Base-by-base conservation (phyloP, 2,329 filamentous ascomycete genomes). In the Chaetomium strumarium region DNA sequence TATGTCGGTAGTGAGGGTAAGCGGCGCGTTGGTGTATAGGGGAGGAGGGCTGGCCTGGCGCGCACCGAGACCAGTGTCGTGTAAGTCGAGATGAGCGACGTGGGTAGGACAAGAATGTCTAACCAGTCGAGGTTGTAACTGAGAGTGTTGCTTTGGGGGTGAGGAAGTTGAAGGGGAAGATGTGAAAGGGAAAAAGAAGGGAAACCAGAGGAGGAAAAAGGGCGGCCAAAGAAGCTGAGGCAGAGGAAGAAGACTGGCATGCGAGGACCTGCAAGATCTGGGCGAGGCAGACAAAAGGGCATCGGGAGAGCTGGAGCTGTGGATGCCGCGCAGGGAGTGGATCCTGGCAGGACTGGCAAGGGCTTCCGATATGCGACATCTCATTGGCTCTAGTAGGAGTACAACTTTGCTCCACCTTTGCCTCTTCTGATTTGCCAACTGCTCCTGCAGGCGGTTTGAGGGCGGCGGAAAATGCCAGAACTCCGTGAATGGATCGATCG, bases 221-320 rank as follows among this genome's bases (percentile, higher is more conserved):
- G 46, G 55, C 55, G 57, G 55, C 47, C 56, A 57, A 55, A 54
- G 51, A 56, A 55, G 58, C 55, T 56, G 58, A 55, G 54, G 56
- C 58, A 57, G 53, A 59, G 55, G 58, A 51, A 51, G 46, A 52
- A 49, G 51, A 52, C 54, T 51, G 53, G 57, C 52, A 56, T 57
- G 55, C 58, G 58, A 61, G 59, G 53, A 52, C 54, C 55, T 55
- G 58, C 53, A 56, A 49, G 52, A 58, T 52, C 45, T 48, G 52
- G 53, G 56, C 59, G 58, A 60, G 59, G 58, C 54, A 58, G 58
- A 58, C 58, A 49, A 58, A 61, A 62, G 54, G 55, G 55, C 55
- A 44, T 51, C 53, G 53, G 34, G 57, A 53, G 53, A 47, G 54
- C 52, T 54, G 47, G 50, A 52, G 51, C 56, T 57, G 57, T 55